These are phyloP conservation scores for Aspergillus floridensis DNA, from an alignment of 2,329 filamentous ascomycete species.

Conservation along the genomic window DNA sequence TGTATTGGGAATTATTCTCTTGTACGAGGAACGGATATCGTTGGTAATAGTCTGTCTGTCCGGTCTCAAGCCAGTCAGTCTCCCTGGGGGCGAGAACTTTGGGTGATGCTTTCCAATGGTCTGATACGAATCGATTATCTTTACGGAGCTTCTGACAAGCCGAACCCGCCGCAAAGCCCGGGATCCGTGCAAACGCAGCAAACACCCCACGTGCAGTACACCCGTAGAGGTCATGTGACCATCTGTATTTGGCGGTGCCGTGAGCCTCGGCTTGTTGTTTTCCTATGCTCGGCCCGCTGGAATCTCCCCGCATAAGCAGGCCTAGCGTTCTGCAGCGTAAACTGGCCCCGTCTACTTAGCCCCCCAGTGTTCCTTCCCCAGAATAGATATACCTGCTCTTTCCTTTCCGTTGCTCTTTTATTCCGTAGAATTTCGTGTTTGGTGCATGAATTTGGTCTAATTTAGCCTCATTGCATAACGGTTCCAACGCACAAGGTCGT, in stretches of 20 bases:
- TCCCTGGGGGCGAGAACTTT: slow-evolving; percentile 2
- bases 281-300: slow-evolving; percentile 15
- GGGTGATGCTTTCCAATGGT: slow-evolving; percentile 1
- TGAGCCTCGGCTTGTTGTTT: slow-evolving; percentile 14
- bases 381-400: neutral
- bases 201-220: slow-evolving; percentile 17
- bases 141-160: slow-evolving; percentile 13
- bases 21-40: no score
- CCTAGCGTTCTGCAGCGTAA: neutral
- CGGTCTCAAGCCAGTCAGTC: slow-evolving; percentile 3
- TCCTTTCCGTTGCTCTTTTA: neutral
- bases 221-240: slow-evolving; percentile 6
- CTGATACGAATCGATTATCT: slow-evolving; percentile 16
- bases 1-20: neutral
- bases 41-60: neutral
- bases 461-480: no score
- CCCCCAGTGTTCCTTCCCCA: neutral
- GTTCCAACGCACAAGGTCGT: no score
- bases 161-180: neutral
- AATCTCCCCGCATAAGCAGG: slow-evolving; percentile 7
- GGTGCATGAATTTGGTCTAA: no score
- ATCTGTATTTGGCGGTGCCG: neutral
- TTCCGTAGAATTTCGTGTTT: no score
- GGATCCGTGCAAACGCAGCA: slow-evolving; percentile 16
- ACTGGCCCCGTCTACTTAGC: neutral